Base-by-base conservation (phyloP, 2,329 filamentous ascomycete genomes). In the Colletotrichum aenigma region DNA sequence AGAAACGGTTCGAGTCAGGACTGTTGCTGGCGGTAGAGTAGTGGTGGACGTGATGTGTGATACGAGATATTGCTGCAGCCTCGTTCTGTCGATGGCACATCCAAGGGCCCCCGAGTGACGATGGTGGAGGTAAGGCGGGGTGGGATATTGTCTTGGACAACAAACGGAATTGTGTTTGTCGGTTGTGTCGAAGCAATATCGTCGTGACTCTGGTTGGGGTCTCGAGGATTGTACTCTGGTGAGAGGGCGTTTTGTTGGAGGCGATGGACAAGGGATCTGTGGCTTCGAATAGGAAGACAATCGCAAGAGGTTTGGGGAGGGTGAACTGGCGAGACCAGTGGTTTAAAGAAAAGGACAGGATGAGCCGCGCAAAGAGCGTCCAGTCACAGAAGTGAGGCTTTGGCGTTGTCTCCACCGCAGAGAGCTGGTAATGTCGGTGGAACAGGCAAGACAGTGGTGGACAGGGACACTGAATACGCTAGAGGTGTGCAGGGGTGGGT, bases 321-420 rank as follows among this genome's bases (percentile, higher is more conserved):
- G 71, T 52, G 74, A 28, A 74, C 66, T 66, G 75, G 75, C 55
- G 71, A 74, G 61, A 61, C 70, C 62, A 67, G 71, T 77, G 66
- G 75, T 73, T 77, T 77, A 77, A 78, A 76, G 66, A 70, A 61
- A 60, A 72, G 60, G 69, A 77, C 65, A 62, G 77, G 76, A 76
- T 71, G 67, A 74, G 77, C 77, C 69, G 70, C 71, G 70, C 76
- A 70, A 74, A 26, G 55, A 75, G 55, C 56, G 68, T 66, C 77
- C 77, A 78, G 76, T 78, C 73, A 71, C 38, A 68, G 76, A 77
- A 76, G 73, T 77, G 77, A 78, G 77, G 77, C 77, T 78, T 76
- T 78, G 77, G 48, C 74, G 66, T 56, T 58, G 69, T 76, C 73
- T 66, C 75, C 76, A 77, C 43, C 43, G 43, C 76, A 38, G 55